Conservation (phyloP, 257 asterid species). For the Solanum chiquidenum region DNA sequence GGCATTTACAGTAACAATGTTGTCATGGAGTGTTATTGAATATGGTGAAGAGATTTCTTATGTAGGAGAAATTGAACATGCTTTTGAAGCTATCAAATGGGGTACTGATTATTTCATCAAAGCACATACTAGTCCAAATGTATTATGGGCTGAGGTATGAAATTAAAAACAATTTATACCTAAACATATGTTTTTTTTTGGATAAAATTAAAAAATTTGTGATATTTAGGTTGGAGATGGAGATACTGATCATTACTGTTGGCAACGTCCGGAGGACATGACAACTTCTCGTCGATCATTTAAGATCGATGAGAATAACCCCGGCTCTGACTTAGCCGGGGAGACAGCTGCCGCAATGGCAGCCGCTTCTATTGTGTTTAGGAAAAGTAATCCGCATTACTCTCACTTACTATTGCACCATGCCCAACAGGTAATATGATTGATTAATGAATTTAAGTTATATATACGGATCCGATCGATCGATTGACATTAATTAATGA, state of each 20-base stretch:
- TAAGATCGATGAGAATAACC: slow-evolving; percentile 58
- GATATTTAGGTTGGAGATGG: slow-evolving; percentile 64
- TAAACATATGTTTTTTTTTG: background rate
- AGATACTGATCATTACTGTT: slow-evolving; percentile 67
- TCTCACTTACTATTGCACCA: slow-evolving; percentile 54
- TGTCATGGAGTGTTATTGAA: slow-evolving; percentile 41
- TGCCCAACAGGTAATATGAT: slow-evolving; percentile 42
- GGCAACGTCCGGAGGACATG: slow-evolving; percentile 92
- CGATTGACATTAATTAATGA: background rate
- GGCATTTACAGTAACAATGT: slow-evolving; percentile 51
- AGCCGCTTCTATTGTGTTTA: slow-evolving; percentile 62
- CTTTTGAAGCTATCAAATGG: slow-evolving; percentile 69
- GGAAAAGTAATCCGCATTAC: slow-evolving; percentile 41
- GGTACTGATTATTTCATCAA: slow-evolving; percentile 75
- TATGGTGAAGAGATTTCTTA: slow-evolving; percentile 24
- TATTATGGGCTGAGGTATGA: slow-evolving; percentile 53
- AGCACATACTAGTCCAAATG: slow-evolving; percentile 53
- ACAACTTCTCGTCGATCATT: slow-evolving; percentile 66
- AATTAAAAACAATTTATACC: background rate
- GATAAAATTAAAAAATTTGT: background rate
- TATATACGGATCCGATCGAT: no score
- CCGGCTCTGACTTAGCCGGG: slow-evolving; percentile 68
- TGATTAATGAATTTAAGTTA: background rate
- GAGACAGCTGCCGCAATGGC: slow-evolving; percentile 90
- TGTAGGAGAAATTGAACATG: slow-evolving; percentile 43